phyloP scores from a whole-genome alignment of 2,329 filamentous ascomycete species.

The Exserohilum turcica region DNA sequence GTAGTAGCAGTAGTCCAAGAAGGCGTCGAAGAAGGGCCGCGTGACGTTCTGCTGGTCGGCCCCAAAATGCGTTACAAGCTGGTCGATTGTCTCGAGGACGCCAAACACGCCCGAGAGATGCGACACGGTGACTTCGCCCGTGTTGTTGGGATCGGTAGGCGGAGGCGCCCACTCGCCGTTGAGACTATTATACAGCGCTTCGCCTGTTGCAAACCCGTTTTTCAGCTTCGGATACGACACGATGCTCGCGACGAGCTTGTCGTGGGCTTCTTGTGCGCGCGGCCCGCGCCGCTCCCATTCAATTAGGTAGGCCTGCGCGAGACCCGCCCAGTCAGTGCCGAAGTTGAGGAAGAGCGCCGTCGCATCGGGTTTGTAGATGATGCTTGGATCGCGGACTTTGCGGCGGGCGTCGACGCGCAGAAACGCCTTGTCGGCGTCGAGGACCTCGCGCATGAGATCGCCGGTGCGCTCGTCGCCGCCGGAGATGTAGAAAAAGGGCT shows the following conservation, averaged over 20 bases:
- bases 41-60: conserved; percentile 50
- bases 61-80: conserved; percentile 57
- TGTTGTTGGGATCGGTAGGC: conserved; percentile 58
- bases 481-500: conserved; percentile 62
- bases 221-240: conserved; percentile 60
- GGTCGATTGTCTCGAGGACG: conserved; percentile 62
- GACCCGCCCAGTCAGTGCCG: conserved; percentile 64
- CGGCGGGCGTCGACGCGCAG: conserved; percentile 61
- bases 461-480: conserved; percentile 63
- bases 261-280: conserved; percentile 58
- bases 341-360: conserved; percentile 57
- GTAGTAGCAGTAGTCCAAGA: conserved; percentile 66
- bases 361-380: conserved; percentile 52
- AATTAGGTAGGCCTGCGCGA: conserved; percentile 63
- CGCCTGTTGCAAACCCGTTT: conserved; percentile 64
- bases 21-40: conserved; percentile 58
- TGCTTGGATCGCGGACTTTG: conserved; percentile 62
- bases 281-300: conserved; percentile 64
- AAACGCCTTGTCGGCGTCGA: conserved; percentile 61
- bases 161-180: conserved; percentile 60
- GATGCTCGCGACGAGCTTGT: conserved; percentile 57
- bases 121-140: conserved; percentile 58
- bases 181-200: conserved; percentile 57
- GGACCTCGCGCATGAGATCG: conserved; percentile 58
- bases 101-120: conserved; percentile 66